Base-by-base conservation (phyloP, 176 grass and related monocot genomes). In the Canna indica region DNA sequence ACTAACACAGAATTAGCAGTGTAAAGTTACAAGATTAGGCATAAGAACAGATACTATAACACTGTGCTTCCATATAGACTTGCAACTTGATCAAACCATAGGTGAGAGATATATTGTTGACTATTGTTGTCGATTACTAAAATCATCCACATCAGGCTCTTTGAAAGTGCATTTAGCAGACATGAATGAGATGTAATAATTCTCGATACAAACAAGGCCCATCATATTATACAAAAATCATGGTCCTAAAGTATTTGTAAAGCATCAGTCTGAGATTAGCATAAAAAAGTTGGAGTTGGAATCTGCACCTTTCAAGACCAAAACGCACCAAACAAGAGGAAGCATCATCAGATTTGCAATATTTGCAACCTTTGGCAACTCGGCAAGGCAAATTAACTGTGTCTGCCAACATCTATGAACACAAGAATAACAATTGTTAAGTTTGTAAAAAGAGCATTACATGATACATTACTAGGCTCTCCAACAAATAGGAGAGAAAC, bases 351-450 rank as follows among this genome's bases (percentile, higher is more conserved):
- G 73, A 77, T 81, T 85, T 92, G 66, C 93, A 97, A 72, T 90
- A 97, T 82, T 81, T 92, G 64, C 93, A 97, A 2, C 93, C 93
- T 65, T 97, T 97, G 42, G 88, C 93, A 75, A 97, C 75, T 87
- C 93, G 88, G 67, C 93, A 97, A 32, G 88, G 93, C 74, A 97
- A 53, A 67, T 80, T 97, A 57, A 97, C 81, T 54, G 83, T 85
- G 72, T 97, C 88, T 45, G 86, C 93, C 77, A 97, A 47, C 57
- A 92, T 87, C 93, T 97, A 81, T 68, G 77, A 29, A 68, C 15
- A 24, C 63, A 65, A 70, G 20, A 79, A 73, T 3, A 22, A 22
- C 71, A 36, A 68, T 1, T 82, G 38, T 41, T 56, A 64, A 73
- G 64, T 63, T 17, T 48, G 36, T 61, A 44, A 22, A 24, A 68